Base-by-base conservation (phyloP, 148 eudicot genomes). In the Vaccinium darrowii region DNA sequence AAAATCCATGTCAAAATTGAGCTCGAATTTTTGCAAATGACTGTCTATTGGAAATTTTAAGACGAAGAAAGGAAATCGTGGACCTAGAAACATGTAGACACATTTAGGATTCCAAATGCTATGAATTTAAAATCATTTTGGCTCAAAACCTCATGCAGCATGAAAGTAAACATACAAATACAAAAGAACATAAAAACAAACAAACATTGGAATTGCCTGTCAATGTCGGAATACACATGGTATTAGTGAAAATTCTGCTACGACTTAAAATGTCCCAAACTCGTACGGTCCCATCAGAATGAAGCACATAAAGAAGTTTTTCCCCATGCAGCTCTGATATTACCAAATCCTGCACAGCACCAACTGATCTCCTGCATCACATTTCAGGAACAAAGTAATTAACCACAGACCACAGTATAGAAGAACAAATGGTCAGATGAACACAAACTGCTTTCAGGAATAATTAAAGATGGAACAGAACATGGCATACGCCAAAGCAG, bases 271-370 rank as follows among this genome's bases (percentile, higher is more conserved):
- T 87, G 88, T 97, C 99, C 99, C 99, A 97, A 30, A 91, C 89
- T 81, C 91, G 91, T 79, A 97, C 67, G 86, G 60, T 85, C 71
- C 98, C 98, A 87, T 95, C 98, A 81, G 95, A 91, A 91, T 95
- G 96, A 85, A 97, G 95, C 85, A 91, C 98, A 90, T 94, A 92
- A 76, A 93, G 86, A 84, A 94, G 86, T 85, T 91, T 92, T 86
- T 88, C 93, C 78, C 93, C 91, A 65, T 88, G 78, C 83, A 95
- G 72, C 84, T 89, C 93, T 43, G 91, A 88, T 53, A 92, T 78
- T 63, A 88, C 91, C 88, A 97, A 69, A 88, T 91, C 96, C 90
- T 83, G 91, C 80, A 97, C 98, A 85, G 95, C 85, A 81, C 92
- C 95, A 80, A 87, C 82, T 3, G 84, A 79, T 86, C 91, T 89